Base-by-base conservation (phyloP, 192 early-diverging fungal genomes). In the Podila verticillata region DNA sequence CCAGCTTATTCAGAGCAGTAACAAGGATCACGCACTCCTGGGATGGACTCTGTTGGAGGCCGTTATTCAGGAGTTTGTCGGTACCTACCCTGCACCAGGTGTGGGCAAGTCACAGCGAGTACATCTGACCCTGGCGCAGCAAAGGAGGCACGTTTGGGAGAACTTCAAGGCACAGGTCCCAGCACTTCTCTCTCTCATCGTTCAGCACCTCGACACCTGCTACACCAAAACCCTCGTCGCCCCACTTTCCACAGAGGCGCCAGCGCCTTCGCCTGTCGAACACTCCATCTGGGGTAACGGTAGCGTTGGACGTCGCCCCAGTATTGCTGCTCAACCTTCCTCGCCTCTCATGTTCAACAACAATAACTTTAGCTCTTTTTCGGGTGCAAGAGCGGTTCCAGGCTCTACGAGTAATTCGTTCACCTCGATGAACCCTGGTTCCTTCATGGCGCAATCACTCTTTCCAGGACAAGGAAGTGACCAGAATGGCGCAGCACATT, bases 241-340 rank as follows among this genome's bases (percentile, higher is more conserved):
- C 4, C 75, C 75, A 12, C 39, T 79, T 7, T 60, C 69, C 26
- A 79, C 75, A 8, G 75, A 79, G 28, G 75, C 75, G 4, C 75
- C 75, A 2, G 75, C 75, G 22, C 75, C 75, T 44, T 79, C 75
- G n/a, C 75, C 75, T 48, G 75, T 79, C 30, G 75, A 79, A 34
- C 68, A 79, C 48, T 70, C 68, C 17, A 22, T 67, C 32, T 79
- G 75, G 75, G 65, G 69, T 22, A 49, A 51, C 0, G 65, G 61
- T 22, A 62, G 56, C 57, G 57, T 67, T 62, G 75, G 75, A 35
- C 31, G 75, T 63, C 57, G 75, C n/a, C 63, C 75, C 13, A 79
- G 75, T 49, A 5, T 30, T 17, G 63, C 64, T 2, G 32, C 63
- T 9, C 57, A 57, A 26, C 31, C 71, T n/a, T 10, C n/a, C 0